Conservation (phyloP, 2,329 filamentous ascomycete species). For the Phaeosphaeria sp. region DNA sequence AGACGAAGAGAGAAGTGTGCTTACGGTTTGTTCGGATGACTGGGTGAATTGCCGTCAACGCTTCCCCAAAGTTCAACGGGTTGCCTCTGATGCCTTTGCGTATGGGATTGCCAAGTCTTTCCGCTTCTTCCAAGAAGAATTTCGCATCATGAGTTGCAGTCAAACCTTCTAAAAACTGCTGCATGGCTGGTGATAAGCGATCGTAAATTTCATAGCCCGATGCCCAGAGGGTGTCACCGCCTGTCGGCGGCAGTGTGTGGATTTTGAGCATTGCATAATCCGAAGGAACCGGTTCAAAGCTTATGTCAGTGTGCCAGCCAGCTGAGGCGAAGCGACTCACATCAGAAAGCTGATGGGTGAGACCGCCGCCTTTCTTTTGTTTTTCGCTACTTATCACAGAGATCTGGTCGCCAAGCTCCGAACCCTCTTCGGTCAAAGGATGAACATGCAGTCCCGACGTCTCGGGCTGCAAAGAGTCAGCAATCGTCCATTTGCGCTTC, state of each 20-base stretch:
- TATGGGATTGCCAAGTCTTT: constrained; percentile 34
- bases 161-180: constrained; percentile 56
- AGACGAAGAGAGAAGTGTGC: not conserved
- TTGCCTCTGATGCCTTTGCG: constrained; percentile 49
- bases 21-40: constrained; percentile 66
- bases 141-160: constrained; percentile 53
- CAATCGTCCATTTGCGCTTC: too few relatives aligned
- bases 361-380: constrained; percentile 37
- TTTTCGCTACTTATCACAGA: constrained; percentile 48
- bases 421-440: constrained; percentile 55
- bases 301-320: constrained; percentile 61
- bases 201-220: constrained; percentile 57
- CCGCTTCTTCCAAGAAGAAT: constrained; percentile 38
- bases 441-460: constrained; percentile 38
- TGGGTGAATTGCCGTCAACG: constrained; percentile 61
- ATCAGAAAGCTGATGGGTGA: constrained; percentile 52
- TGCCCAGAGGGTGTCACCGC: constrained; percentile 48
- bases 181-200: constrained; percentile 56
- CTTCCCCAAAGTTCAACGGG: constrained; percentile 61
- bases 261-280: constrained; percentile 49
- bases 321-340: constrained; percentile 49
- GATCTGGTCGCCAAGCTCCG: constrained; percentile 48
- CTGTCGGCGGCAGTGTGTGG: constrained; percentile 41
- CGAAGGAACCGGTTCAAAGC: constrained; percentile 50
- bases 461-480: constrained; percentile 25